Base-by-base conservation (phyloP, 2,329 filamentous ascomycete genomes). In the Ciborinia camelliae region DNA sequence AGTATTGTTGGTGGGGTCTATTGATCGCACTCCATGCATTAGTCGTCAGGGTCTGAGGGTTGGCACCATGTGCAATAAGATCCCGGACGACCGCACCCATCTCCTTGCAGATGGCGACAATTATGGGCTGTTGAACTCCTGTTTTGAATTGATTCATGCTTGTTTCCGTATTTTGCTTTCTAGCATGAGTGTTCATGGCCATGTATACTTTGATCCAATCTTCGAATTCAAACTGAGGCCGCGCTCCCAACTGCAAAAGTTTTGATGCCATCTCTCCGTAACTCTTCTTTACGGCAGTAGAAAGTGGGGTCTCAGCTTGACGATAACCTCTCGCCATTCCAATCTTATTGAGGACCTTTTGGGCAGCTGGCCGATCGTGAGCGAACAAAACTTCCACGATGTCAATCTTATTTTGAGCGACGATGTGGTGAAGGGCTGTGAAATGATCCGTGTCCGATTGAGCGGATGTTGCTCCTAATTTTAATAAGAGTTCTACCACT, bases 401-500 rank as follows among this genome's bases (percentile, higher is more conserved):
- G 14, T 81, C 77, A 5, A 70, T 66, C 35, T 83, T 80, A 3
- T 82, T 79, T 23, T 79, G 75, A n/a, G 81, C 78, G 1, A 89
- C 81, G 63, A 86, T 84, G 66, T 85, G 84, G 66, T 91, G 85
- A 66, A 96, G 81, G 0, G 84, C 86, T 1, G 90, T 92, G 37
- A 81, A 78, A 4, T 86, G 82, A 10, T 82, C 78, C 43, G 84
- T 73, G 69, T 94, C 90, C 0, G 87, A 90, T 74, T 95, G 91
- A 0, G 88, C 85, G 41, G 82, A 86, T 0, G 88, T 89, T 1
- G 90, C 90, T 1, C 91, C 91, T 1, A 92, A 81, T 53, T 83
- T 81, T 37, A 96, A 77, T 10, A 96, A 81, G 0, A 84, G 81
- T 54, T 81, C 78, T 0, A 84, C 81, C 83, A 93, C 93, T 18